phyloP scores from a whole-genome alignment of 345 rosid genomes.

The Arabidopsis arenosa region DNA sequence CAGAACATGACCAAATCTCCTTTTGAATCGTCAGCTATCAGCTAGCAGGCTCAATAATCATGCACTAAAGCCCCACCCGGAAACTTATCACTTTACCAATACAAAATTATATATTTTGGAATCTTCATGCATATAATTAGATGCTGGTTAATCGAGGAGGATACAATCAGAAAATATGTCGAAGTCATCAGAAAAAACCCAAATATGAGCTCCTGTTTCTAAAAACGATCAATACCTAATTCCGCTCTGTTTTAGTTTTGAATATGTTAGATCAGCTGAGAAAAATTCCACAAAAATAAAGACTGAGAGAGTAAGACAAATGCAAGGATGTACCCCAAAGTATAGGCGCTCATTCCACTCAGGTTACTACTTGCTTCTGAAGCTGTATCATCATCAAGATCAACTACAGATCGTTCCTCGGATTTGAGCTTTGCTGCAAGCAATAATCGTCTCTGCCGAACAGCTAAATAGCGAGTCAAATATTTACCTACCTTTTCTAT shows the following conservation, averaged over 20 bases:
- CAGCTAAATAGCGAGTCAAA: conserved; percentile 93
- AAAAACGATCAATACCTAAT: not conserved
- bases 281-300: conserved; percentile 5
- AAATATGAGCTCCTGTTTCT: not conserved
- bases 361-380: conserved; percentile 91
- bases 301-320: conserved; percentile 1
- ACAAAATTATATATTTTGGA: not conserved
- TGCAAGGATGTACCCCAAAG: conserved; percentile 65
- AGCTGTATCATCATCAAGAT: conserved; percentile 86
- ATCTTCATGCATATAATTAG: conserved; percentile 14
- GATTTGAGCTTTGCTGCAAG: conserved; percentile 90
- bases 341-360: conserved; percentile 98
- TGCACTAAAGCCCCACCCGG: conserved; percentile 9
- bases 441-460: conserved; percentile 87
- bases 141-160: not conserved
- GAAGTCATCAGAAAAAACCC: conserved; percentile 10
- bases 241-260: conserved; percentile 13
- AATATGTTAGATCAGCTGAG: conserved; percentile 9
- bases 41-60: conserved; percentile 11
- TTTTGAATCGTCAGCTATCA: not conserved
- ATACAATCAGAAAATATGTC: conserved; percentile 7
- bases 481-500: conserved; percentile 91
- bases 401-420: conserved; percentile 67
- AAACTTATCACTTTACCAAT: conserved; percentile 4
- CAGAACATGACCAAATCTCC: not conserved